Evolutionary conservation across 108 stramenopile genomes (phyloP).

Genomic region (Chaetoceros tenuissimus): DNA sequence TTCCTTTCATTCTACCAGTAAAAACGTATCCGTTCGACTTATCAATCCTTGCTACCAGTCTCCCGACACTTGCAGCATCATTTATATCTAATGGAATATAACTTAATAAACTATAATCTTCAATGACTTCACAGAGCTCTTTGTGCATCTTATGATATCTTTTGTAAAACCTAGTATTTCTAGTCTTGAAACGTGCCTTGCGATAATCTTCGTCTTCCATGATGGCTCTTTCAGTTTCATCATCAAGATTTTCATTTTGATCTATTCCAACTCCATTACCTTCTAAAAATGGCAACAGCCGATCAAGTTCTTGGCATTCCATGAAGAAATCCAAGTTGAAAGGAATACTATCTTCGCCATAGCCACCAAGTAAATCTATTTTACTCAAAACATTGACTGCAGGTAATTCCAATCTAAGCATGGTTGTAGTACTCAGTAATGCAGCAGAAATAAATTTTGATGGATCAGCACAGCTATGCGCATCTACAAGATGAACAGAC

Average conservation of each 20-base stretch:
- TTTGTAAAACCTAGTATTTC: slow-evolving; percentile 40
- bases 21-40: slow-evolving; percentile 83
- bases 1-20: background rate
- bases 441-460: slow-evolving; percentile 89
- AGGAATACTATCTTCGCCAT: slow-evolving; percentile 30
- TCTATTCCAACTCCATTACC: slow-evolving; percentile 24
- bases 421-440: slow-evolving; percentile 84
- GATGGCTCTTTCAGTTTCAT: slow-evolving; percentile 27
- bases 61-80: slow-evolving; percentile 70
- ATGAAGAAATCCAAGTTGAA: slow-evolving; percentile 74
- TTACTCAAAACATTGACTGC: slow-evolving; percentile 94
- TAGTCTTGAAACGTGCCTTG: slow-evolving; percentile 37
- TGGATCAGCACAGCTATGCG: slow-evolving; percentile 86
- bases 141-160: slow-evolving; percentile 55
- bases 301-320: slow-evolving; percentile 66
- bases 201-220: slow-evolving; percentile 72
- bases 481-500: slow-evolving; percentile 94
- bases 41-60: slow-evolving; percentile 70
- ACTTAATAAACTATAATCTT: slow-evolving; percentile 69
- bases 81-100: slow-evolving; percentile 70
- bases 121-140: slow-evolving; percentile 64
- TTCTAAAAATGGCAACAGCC: slow-evolving; percentile 68
- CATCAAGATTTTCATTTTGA: slow-evolving; percentile 1
- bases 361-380: slow-evolving; percentile 68
- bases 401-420: slow-evolving; percentile 94